Evolutionary conservation across 2,329 filamentous ascomycete species (phyloP), one percentile per base, ranked within the genome.

Genomic region (Pseudopyricularia javanii): DNA sequence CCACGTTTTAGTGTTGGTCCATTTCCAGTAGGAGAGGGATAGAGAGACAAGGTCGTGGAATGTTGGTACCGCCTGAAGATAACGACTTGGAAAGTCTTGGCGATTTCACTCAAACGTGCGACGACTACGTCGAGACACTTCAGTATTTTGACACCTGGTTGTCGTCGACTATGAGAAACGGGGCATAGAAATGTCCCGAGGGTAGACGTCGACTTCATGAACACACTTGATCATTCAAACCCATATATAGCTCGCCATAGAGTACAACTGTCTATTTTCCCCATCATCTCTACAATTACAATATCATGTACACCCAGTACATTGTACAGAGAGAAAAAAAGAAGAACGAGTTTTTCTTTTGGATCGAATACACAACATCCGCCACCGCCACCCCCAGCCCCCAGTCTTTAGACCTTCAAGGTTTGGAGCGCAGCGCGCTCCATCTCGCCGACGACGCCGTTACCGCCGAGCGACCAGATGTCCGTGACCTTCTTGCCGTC

Each of bases 401-500:
- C 32, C 28, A 11, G 2, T 5, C 20, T 57, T 67, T 64, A 74
- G 61, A 73, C 60, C 59, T 69, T 70, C 70, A 76, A 65, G 43
- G 67, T 74, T 65, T 74, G 66, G 60, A 82, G 62, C 43, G 73
- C 63, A 4, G 80, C 78, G 62, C 83, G 81, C 72, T 95, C 89
- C 71, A 96, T 77, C 75, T 95, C 88, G 7, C 89, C 90, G 47
- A 95, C 75, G 51, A 91, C 79, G 15, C 91, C 91, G 61, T 86
- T 82, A 22, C 89, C 89, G 49, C 83, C 82, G 59, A 96, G 65
- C 49, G 82, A 83, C 90, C 91, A 95, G 71, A 88, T 88, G 74
- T 94, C 86, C 22, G 78, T 75, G 34, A 96, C 85, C 56, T 78
- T 75, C 57, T 72, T 73, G 63, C 91, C 83, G 61, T 87, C 83